Evolutionary conservation across 2,329 filamentous ascomycete species (phyloP).

Genomic region (Sporothrix humicola): DNA sequence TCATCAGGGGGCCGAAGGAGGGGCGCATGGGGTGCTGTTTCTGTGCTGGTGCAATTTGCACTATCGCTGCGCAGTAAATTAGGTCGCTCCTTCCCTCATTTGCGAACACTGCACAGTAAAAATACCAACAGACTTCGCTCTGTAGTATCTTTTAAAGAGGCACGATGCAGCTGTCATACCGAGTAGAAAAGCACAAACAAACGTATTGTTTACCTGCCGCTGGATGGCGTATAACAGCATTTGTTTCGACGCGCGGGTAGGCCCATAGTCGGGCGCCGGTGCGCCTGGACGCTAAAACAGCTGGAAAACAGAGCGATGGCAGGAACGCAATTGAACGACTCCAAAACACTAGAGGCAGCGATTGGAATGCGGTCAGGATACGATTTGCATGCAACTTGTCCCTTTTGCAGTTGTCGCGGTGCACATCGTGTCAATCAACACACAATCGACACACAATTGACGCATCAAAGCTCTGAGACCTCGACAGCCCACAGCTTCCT

Average conservation of each 20-base stretch:
- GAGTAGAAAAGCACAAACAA: no score
- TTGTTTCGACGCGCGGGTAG: not conserved
- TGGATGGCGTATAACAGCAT: not conserved
- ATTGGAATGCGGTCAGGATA: not conserved
- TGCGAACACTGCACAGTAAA: not conserved
- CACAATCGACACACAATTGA: not conserved
- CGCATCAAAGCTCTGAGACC: not conserved
- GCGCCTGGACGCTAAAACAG: not conserved
- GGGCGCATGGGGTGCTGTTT: not conserved
- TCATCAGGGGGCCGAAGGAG: slow-evolving; percentile 15
- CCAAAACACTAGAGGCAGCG: not conserved
- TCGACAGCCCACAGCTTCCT: not conserved
- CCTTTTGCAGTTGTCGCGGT: not conserved
- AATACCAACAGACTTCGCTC: not conserved
- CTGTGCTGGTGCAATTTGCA: not conserved
- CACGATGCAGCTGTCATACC: no score
- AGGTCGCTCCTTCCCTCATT: slow-evolving; percentile 17
- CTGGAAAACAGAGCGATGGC: not conserved
- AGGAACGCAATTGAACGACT: not conserved
- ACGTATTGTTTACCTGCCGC: no score
- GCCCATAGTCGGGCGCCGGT: slow-evolving; percentile 1
- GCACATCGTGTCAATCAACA: not conserved
- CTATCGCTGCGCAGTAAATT: not conserved
- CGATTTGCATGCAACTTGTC: slow-evolving; percentile 1
- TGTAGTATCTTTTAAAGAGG: no score